Evolutionary conservation across 805 yeast species (phyloP).

Genomic region (Candida suzukii): DNA sequence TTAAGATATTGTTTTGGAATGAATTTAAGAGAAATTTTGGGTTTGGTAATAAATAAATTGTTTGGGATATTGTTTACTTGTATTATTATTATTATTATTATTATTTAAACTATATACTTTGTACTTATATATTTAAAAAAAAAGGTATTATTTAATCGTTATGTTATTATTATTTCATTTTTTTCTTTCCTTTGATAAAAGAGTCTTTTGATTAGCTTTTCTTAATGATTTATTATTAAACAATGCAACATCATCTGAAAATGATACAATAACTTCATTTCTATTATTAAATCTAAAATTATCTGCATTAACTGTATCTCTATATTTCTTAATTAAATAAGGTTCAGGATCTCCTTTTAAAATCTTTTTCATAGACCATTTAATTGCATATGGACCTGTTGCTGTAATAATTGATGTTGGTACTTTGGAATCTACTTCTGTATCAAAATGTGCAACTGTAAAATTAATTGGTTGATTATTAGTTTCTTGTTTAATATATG

Average conservation of each 20-base stretch:
- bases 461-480: slow-evolving; percentile 47
- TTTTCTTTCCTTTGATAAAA: slow-evolving; percentile 21
- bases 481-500: slow-evolving; percentile 47
- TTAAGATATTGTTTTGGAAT: slow-evolving; percentile 47
- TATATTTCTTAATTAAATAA: slow-evolving; percentile 58
- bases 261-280: slow-evolving; percentile 63
- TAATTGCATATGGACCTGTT: slow-evolving; percentile 73
- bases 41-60: slow-evolving; percentile 18
- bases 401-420: slow-evolving; percentile 65
- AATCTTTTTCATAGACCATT: slow-evolving; percentile 68
- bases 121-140: not conserved
- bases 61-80: too few species aligned
- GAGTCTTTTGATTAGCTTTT: slow-evolving; percentile 44
- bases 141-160: slow-evolving; percentile 3
- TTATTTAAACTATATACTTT: too few species aligned
- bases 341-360: slow-evolving; percentile 44
- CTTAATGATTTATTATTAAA: slow-evolving; percentile 53
- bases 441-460: slow-evolving; percentile 72
- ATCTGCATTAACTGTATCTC: slow-evolving; percentile 60
- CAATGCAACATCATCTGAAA: slow-evolving; percentile 71
- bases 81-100: too few species aligned
- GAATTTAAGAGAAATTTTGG: slow-evolving; percentile 54
- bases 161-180: slow-evolving; percentile 21
- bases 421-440: slow-evolving; percentile 52
- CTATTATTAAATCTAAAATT: slow-evolving; percentile 72